A percentile compares a stretch with the other conserved stretches of the same genome.
Conservation (phyloP, 495 filamentous ascomycete genomes). For the Penicillium crystallinum region DNA sequence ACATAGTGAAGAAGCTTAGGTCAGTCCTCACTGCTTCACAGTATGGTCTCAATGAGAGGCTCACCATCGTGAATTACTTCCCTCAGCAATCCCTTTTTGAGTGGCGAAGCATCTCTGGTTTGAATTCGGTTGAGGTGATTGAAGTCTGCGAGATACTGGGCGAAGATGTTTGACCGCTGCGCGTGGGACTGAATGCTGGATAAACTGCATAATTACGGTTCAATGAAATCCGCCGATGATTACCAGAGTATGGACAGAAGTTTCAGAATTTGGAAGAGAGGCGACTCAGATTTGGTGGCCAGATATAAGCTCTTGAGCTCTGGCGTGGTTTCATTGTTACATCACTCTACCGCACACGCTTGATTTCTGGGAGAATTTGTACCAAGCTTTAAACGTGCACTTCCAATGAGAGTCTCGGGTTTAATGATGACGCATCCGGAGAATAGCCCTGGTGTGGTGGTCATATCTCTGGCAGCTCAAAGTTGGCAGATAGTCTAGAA, state of each 20-base stretch:
- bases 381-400: neutral
- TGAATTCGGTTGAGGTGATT: neutral
- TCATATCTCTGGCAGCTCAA: neutral
- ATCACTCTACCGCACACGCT: neutral
- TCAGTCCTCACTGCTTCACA: no score
- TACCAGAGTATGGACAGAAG: neutral
- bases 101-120: neutral
- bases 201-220: neutral
- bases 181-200: neutral
- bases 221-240: neutral
- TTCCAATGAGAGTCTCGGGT: neutral
- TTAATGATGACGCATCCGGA: neutral
- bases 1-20: neutral
- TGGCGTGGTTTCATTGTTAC: neutral
- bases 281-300: neutral
- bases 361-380: neutral
- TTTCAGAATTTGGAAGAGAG: neutral
- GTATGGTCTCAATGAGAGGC: neutral
- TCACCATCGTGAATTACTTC: neutral
- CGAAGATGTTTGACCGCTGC: neutral
- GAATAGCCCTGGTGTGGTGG: neutral
- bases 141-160: neutral
- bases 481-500: neutral
- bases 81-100: neutral
- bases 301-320: neutral